phyloP scores from a whole-genome alignment of 805 yeast species.

The Nakazawaea populi region DNA sequence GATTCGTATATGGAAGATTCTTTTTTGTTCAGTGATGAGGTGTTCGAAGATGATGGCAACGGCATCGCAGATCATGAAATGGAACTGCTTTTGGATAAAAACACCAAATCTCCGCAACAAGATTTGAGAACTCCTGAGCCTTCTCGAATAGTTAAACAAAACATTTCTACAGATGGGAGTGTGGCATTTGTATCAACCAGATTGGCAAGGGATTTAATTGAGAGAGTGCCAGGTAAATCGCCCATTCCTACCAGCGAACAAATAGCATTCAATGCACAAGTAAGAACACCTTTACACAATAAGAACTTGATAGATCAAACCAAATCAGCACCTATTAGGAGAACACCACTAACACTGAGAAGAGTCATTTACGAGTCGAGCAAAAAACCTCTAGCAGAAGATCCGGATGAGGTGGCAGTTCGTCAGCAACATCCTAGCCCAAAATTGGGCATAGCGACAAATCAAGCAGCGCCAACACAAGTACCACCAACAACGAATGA shows the following conservation, averaged over 20 bases:
- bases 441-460: not conserved
- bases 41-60: constrained; percentile 22
- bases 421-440: not conserved
- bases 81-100: constrained; percentile 13
- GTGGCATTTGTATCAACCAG: constrained; percentile 58
- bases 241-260: constrained; percentile 25
- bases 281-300: constrained; percentile 48
- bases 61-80: constrained; percentile 24
- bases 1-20: constrained; percentile 38
- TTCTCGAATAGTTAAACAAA: not conserved
- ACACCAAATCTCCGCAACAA: constrained; percentile 2
- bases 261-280: constrained; percentile 48
- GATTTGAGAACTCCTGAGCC: constrained; percentile 1
- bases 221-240: constrained; percentile 26
- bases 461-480: too few relatives aligned
- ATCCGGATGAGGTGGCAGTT: not conserved
- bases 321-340: constrained; percentile 58
- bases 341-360: constrained; percentile 16
- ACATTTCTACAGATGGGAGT: constrained; percentile 4
- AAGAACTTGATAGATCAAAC: constrained; percentile 54
- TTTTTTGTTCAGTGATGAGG: constrained; percentile 43
- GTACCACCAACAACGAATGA: too few relatives aligned
- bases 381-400: constrained; percentile 5
- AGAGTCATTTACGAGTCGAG: not conserved
- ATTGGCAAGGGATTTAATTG: constrained; percentile 48